phyloP scores from a whole-genome alignment of 805 yeast species.

The Scheffersomyces stipitis region DNA sequence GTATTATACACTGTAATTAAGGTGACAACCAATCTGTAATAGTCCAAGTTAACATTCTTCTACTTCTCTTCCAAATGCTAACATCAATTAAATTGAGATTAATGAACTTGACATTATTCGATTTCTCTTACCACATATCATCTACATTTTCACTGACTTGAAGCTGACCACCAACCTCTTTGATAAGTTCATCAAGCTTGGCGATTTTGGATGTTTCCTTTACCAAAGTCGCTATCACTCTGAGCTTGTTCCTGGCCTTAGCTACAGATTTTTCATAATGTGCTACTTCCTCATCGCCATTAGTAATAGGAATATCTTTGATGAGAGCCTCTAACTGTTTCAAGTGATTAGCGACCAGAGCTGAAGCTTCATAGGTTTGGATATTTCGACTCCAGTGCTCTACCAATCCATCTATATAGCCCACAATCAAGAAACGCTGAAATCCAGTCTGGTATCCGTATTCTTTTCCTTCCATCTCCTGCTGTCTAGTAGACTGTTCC shows the following conservation, averaged over 20 bases:
- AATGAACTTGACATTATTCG: too few relatives aligned
- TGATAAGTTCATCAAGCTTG: slow-evolving; percentile 30
- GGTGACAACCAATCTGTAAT: too few relatives aligned
- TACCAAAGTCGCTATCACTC: slow-evolving; percentile 44
- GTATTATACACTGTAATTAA: too few relatives aligned
- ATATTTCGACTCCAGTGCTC: slow-evolving; percentile 31
- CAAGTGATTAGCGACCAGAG: slow-evolving; percentile 21
- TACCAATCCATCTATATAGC: slow-evolving; percentile 59
- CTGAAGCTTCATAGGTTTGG: slow-evolving; percentile 12
- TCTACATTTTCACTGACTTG: slow-evolving; percentile 37
- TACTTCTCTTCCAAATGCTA: too few relatives aligned
- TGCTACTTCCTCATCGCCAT: slow-evolving; percentile 57
- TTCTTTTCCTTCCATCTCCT: slow-evolving; percentile 75
- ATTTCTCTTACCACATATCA: slow-evolving; percentile 41
- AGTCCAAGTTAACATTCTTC: too few relatives aligned
- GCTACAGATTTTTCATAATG: slow-evolving; percentile 50
- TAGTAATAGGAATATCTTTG: slow-evolving; percentile 21
- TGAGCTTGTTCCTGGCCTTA: slow-evolving; percentile 61
- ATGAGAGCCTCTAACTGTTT: slow-evolving; percentile 28
- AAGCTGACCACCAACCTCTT: slow-evolving; percentile 38
- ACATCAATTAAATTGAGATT: too few relatives aligned
- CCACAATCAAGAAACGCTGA: slow-evolving; percentile 67
- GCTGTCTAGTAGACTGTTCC: slow-evolving; percentile 56
- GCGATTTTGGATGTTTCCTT: slow-evolving; percentile 32
- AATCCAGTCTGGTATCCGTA: slow-evolving; percentile 80